Base-by-base conservation (phyloP, 2,329 filamentous ascomycete genomes). In the Monosporascus sp. region DNA sequence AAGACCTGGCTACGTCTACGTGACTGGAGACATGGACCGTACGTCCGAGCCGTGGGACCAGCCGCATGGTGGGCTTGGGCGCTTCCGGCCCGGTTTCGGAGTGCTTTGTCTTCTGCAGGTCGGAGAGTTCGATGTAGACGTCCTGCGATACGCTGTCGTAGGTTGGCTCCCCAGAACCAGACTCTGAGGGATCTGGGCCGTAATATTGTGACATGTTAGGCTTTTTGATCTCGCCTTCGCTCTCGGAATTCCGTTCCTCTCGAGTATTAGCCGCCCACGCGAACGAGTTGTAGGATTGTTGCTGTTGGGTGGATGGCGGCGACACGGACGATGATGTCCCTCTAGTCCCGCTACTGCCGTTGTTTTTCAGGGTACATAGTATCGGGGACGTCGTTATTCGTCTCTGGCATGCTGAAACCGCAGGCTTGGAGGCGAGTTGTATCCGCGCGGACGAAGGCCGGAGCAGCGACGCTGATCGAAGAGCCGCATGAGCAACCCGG, bases 1-100 rank as follows among this genome's bases (percentile, higher is more conserved):
- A 68, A 0, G 77, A 75, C 7, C 70, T 61, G n/a, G 71, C 69
- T 5, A 75, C 66, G 34, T 79, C 79, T 0, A 77, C 67, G 49
- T 69, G 73, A 49, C 68, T 67, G 11, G 62, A 63, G 46, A 81
- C 66, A 48, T 73, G 60, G 3, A 74, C 56, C 1, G 74, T 77
- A 47, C 76, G 74, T 41, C 78, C 77, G 8, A 70, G 71, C 37
- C 70, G 67, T 3, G 75, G 73, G 25, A 68, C 65, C 50, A 76
- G 65, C 31, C 72, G 70, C 51, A 76, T 55, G n/a, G 60, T 50
- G 14, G 65, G 58, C 51, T 59, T 49, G 45, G 58, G 45, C 45
- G 47, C 17, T 17, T 55, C 42, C 2, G 46, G 48, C 5, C 54
- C 53, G 47, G 46, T 48, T 50, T 49, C 52, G 37, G 55, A 45